Evolutionary conservation across 2,329 filamentous ascomycete species (phyloP).

Genomic region (Ampelomyces quisqualis): DNA sequence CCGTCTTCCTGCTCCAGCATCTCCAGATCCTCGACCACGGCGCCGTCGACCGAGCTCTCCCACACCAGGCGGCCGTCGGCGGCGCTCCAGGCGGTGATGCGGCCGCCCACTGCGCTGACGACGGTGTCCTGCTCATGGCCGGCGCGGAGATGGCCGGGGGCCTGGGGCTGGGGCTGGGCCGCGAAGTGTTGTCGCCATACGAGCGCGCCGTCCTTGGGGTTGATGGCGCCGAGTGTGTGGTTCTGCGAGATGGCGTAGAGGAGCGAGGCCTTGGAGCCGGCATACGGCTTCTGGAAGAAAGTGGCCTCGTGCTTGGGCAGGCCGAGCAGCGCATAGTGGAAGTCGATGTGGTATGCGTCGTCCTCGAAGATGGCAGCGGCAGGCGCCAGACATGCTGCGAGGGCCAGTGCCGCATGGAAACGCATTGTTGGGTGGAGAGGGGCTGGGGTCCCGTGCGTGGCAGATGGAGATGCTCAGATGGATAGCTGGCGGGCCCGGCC

Average conservation of each 20-base stretch:
- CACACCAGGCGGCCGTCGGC: constrained; percentile 77
- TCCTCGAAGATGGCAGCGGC: constrained; percentile 77
- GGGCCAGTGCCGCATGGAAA: constrained; percentile 37
- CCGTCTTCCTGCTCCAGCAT: constrained; percentile 70
- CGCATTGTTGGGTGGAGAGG: constrained; percentile 37
- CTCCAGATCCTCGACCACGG: constrained; percentile 68
- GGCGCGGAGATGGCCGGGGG: constrained; percentile 63
- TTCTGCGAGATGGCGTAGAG: constrained; percentile 89
- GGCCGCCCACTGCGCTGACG: constrained; percentile 68
- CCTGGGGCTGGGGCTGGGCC: constrained; percentile 35
- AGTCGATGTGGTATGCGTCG: constrained; percentile 89
- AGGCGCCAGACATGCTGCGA: constrained; percentile 50
- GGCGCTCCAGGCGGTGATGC: constrained; percentile 80
- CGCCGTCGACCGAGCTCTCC: constrained; percentile 62
- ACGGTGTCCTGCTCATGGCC: constrained; percentile 78
- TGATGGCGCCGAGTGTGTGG: constrained; percentile 80
- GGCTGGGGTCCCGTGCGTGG: too few species aligned
- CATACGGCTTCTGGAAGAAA: constrained; percentile 88
- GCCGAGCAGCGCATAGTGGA: constrained; percentile 86
- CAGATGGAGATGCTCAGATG: too few species aligned
- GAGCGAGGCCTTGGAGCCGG: constrained; percentile 79
- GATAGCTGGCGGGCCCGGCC: not conserved
- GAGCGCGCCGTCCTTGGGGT: constrained; percentile 79
- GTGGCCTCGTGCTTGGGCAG: constrained; percentile 78
- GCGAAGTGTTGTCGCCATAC: constrained; percentile 81